Percentiles rank a stretch among this genome's conserved stretches.
phyloP scores from a whole-genome alignment of 257 asterid genomes.

The Solanum peruvianum region DNA sequence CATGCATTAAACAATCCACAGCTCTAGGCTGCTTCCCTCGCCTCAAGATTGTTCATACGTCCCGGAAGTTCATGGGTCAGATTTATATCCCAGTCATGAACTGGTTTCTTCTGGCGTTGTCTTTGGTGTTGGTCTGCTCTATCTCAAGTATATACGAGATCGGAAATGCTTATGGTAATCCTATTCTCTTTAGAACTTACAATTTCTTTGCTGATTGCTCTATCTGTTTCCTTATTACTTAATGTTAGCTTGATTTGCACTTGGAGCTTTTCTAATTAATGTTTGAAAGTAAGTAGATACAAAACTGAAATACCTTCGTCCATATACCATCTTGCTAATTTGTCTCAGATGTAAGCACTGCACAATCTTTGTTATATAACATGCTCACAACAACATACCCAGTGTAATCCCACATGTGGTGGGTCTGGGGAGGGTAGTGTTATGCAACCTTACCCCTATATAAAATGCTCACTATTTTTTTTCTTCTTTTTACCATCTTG shows the following conservation, averaged over 20 bases:
- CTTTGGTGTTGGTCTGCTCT: constrained; percentile 71
- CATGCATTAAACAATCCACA: constrained; percentile 88
- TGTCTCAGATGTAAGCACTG: neutral
- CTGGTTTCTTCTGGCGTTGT: constrained; percentile 76
- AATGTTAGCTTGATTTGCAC: neutral
- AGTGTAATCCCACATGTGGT: neutral
- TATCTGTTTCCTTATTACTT: neutral
- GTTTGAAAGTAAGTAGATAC: neutral
- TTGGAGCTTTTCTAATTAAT: neutral
- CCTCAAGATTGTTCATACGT: constrained; percentile 88
- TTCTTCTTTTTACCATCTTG: neutral
- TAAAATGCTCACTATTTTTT: neutral
- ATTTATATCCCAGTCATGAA: constrained; percentile 95
- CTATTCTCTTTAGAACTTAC: neutral
- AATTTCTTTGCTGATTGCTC: neutral
- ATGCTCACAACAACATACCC: neutral
- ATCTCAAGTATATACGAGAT: constrained; percentile 88
- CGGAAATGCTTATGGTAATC: constrained; percentile 97
- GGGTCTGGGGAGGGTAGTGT: neutral
- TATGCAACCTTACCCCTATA: neutral
- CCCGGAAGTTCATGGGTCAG: constrained; percentile 94
- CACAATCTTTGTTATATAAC: neutral
- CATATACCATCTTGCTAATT: neutral
- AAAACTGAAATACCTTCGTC: neutral
- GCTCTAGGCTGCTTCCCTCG: constrained; percentile 99